phyloP scores from a whole-genome alignment of 495 filamentous ascomycete genomes.

The Penicillium ucsense region DNA sequence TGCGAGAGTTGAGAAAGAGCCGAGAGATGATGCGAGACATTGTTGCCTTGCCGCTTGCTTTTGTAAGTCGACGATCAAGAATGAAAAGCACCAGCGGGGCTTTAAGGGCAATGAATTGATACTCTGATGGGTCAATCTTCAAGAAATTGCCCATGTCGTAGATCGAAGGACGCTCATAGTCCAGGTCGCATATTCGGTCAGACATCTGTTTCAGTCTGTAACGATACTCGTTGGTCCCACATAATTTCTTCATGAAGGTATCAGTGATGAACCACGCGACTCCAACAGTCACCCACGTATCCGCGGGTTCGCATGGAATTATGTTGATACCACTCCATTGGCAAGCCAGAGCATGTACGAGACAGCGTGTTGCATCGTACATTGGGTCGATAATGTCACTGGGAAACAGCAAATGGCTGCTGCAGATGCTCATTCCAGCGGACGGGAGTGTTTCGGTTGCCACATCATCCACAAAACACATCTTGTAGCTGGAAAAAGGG shows the following conservation, averaged over 20 bases:
- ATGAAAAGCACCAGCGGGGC: conserved; percentile 88
- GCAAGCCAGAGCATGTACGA: conserved; percentile 77
- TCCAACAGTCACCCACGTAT: conserved; percentile 87
- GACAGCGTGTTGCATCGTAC: conserved; percentile 60
- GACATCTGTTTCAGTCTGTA: conserved; percentile 81
- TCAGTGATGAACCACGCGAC: conserved; percentile 91
- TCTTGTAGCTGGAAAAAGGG: conserved; percentile 77
- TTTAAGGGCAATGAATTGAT: conserved; percentile 87
- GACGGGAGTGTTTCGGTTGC: conserved; percentile 59
- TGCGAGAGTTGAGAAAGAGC: conserved; percentile 72
- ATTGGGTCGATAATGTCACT: conserved; percentile 73
- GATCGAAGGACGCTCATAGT: conserved; percentile 74
- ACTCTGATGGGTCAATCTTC: conserved; percentile 67
- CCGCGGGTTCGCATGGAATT: conserved; percentile 64
- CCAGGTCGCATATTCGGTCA: conserved; percentile 71
- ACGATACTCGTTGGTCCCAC: conserved; percentile 87
- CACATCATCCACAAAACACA: conserved; percentile 90
- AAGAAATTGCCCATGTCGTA: conserved; percentile 69
- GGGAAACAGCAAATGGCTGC: conserved; percentile 73
- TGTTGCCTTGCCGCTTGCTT: conserved; percentile 72
- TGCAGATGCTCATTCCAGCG: conserved; percentile 81
- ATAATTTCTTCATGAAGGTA: conserved; percentile 76
- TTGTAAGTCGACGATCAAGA: conserved; percentile 79
- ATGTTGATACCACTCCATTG: conserved; percentile 93
- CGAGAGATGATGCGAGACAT: conserved; percentile 75